Conservation (phyloP, 441 rosid genomes). For the Croton setiger region DNA sequence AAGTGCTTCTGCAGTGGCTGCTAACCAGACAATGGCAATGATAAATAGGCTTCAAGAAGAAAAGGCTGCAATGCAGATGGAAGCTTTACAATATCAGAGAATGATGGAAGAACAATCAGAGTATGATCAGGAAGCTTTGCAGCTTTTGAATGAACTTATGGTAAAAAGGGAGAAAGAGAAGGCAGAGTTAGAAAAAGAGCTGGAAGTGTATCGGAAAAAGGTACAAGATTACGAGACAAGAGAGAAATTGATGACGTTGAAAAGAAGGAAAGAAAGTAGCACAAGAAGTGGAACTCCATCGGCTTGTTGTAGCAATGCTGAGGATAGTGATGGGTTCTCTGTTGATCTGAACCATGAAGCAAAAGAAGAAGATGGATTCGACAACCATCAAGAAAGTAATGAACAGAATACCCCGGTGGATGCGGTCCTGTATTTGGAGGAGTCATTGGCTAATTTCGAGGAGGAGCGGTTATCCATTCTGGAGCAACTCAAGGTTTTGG, state of each 20-base stretch:
- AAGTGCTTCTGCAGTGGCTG: conserved; percentile 85
- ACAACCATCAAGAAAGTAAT: conserved; percentile 23
- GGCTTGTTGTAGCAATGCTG: conserved; percentile 54
- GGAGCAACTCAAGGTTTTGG: conserved; percentile 77
- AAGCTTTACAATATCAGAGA: conserved; percentile 90
- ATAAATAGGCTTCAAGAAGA: conserved; percentile 92
- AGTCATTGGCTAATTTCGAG: conserved; percentile 61
- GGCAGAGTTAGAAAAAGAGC: conserved; percentile 64
- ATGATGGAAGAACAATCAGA: conserved; percentile 98
- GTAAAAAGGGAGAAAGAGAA: conserved; percentile 74
- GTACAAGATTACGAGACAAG: conserved; percentile 58
- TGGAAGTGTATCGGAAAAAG: conserved; percentile 53
- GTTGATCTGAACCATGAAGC: conserved; percentile 44
- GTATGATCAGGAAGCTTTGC: conserved; percentile 91
- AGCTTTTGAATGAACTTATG: conserved; percentile 70
- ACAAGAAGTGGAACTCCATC: conserved; percentile 47
- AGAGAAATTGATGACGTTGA: conserved; percentile 42
- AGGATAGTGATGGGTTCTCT: conserved; percentile 53
- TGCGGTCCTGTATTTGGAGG: conserved; percentile 66
- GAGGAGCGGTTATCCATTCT: conserved; percentile 76
- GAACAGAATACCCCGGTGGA: conserved; percentile 59
- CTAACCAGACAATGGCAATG: conserved; percentile 97
- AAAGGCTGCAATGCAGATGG: conserved; percentile 98
- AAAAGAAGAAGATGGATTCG: conserved; percentile 32
- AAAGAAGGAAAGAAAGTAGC: conserved; percentile 42